Conservation (phyloP, 345 rosid genomes). For the Firmiana major region DNA sequence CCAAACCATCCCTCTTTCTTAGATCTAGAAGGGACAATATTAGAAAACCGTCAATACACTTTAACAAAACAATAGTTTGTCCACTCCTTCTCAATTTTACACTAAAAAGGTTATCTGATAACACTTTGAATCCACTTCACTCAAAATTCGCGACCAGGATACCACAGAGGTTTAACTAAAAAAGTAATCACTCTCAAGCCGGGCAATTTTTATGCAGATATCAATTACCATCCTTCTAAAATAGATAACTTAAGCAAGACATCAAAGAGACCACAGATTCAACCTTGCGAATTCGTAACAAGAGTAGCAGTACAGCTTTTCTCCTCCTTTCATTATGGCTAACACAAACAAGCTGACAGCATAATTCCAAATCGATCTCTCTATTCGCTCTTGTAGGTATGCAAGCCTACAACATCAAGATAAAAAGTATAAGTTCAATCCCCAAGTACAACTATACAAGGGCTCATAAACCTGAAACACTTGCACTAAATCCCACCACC, state of each 20-base stretch:
- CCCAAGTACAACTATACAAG: background rate
- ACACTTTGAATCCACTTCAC: constrained; percentile 13
- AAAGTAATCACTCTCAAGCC: constrained; percentile 13
- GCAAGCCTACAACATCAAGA: background rate
- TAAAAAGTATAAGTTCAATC: constrained; percentile 3
- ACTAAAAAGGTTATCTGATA: background rate
- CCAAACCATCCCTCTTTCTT: constrained; percentile 12
- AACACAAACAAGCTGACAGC: constrained; percentile 2
- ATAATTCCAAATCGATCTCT: constrained; percentile 4
- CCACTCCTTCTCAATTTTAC: constrained; percentile 11
- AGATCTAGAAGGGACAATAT: constrained; percentile 1
- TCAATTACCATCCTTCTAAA: background rate
- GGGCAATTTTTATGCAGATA: constrained; percentile 7
- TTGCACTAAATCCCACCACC: constrained; percentile 10
- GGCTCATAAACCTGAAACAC: background rate
- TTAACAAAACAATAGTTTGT: background rate
- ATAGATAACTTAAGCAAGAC: constrained; percentile 3
- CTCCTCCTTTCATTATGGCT: background rate
- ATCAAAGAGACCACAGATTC: background rate
- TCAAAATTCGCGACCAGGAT: background rate
- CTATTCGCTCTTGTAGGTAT: background rate
- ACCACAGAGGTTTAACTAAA: constrained; percentile 7
- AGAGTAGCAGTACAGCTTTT: background rate
- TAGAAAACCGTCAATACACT: constrained; percentile 10
- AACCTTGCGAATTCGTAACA: constrained; percentile 6